These are phyloP conservation scores for Microcyclosporella mali DNA, from an alignment of 2,329 filamentous ascomycete species.

Conservation along the genomic window DNA sequence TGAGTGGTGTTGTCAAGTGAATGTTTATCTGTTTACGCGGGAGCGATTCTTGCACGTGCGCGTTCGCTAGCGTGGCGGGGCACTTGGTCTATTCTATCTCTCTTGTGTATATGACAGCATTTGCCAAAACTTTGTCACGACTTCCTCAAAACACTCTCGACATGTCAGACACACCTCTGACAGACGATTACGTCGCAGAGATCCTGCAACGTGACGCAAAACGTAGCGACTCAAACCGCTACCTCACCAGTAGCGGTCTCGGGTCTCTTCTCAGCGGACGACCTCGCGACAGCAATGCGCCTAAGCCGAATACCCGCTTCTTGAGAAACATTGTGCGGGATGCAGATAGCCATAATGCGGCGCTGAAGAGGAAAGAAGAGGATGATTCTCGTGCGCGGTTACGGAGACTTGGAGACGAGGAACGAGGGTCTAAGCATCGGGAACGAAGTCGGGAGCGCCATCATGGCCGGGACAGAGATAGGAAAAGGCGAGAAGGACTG, in stretches of 20 bases:
- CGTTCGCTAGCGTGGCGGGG: too few species aligned
- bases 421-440: conserved; percentile 2
- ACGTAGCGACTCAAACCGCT: conserved; percentile 39
- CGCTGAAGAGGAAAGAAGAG: conserved; percentile 75
- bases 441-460: conserved; percentile 1
- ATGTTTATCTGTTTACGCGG: conserved; percentile 3
- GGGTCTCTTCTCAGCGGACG: conserved; percentile 7
- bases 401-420: conserved; percentile 43
- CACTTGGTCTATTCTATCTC: too few species aligned
- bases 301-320: conserved; percentile 88
- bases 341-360: conserved; percentile 82
- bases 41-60: too few species aligned
- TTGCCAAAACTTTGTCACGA: too few species aligned
- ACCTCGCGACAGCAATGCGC: conserved; percentile 38
- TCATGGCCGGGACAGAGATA: conserved; percentile 3
- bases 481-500: conserved; percentile 1
- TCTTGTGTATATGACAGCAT: too few species aligned
- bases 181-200: conserved; percentile 72
- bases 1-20: not conserved
- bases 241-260: conserved; percentile 9
- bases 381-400: conserved; percentile 70
- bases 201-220: conserved; percentile 76
- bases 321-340: conserved; percentile 81
- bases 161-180: conserved; percentile 35
- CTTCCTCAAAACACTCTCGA: not conserved